phyloP scores from a whole-genome alignment of 176 grass and related monocot species.

The Thalia dealbata region DNA sequence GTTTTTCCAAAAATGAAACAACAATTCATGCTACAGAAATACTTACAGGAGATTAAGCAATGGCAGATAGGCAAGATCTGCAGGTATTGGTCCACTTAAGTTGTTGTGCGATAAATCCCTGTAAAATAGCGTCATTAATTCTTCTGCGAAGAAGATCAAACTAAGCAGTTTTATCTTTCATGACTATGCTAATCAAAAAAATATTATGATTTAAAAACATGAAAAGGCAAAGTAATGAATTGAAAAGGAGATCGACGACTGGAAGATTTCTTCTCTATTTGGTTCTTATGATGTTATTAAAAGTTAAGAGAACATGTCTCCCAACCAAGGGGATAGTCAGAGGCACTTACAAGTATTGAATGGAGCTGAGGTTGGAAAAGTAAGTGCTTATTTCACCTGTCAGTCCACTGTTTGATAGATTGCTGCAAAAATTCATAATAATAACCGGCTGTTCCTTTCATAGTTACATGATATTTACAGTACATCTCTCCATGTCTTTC shows the following conservation, averaged over 20 bases:
- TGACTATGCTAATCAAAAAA: no score
- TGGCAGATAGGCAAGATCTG: neutral
- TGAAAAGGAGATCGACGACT: neutral
- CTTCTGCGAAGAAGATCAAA: neutral
- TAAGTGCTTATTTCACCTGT: conserved; percentile 21
- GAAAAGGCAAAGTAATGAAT: neutral
- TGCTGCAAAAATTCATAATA: conserved; percentile 26
- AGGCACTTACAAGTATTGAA: conserved; percentile 34
- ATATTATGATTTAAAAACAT: no score
- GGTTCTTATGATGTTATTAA: no score
- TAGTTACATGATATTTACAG: neutral
- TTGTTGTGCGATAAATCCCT: conserved; percentile 14
- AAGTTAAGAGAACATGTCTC: no score
- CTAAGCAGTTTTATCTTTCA: neutral
- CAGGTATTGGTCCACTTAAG: conserved; percentile 8
- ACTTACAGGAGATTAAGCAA: conserved; percentile 6
- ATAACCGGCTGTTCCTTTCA: neutral
- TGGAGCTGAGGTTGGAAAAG: conserved; percentile 30
- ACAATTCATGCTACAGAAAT: neutral
- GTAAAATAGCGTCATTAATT: neutral
- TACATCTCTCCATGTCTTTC: neutral
- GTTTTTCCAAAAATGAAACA: neutral
- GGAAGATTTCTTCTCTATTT: no score
- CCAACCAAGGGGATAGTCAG: no score
- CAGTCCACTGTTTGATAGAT: conserved; percentile 37